These are phyloP conservation scores for Myxozyma udenii DNA, from an alignment of 805 yeast species.

Conservation along the genomic window DNA sequence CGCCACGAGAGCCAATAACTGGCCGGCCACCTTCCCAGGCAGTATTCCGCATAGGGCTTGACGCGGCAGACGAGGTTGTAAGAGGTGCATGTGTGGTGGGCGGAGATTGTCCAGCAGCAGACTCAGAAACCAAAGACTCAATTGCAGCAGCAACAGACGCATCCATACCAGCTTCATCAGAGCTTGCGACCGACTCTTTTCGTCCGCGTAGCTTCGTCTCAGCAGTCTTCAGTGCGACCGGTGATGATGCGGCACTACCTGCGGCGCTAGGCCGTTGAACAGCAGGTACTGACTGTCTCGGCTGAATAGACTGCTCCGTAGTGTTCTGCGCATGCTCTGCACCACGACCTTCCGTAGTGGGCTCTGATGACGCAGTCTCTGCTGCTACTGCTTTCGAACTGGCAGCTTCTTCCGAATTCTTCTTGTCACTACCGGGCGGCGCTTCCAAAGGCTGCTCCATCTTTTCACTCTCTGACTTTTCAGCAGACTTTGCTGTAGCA, in stretches of 20 bases:
- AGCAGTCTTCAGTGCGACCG: background rate
- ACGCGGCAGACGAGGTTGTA: slow-evolving; percentile 2
- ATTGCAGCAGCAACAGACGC: slow-evolving; percentile 28
- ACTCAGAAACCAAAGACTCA: slow-evolving; percentile 23
- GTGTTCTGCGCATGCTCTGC: background rate
- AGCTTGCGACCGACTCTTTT: slow-evolving; percentile 19
- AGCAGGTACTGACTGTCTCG: background rate
- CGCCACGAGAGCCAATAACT: background rate
- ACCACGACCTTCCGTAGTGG: background rate
- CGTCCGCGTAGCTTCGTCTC: slow-evolving; percentile 6
- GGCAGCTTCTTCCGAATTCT: background rate
- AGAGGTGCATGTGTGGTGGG: slow-evolving; percentile 16
- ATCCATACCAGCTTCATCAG: slow-evolving; percentile 20
- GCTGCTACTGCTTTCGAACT: background rate
- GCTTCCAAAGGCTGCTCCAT: too few species aligned
- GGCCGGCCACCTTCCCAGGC: slow-evolving; percentile 16
- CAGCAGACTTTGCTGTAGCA: background rate
- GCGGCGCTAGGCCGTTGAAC: background rate
- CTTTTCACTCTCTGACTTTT: background rate
- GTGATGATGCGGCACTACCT: background rate
- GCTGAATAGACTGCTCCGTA: background rate
- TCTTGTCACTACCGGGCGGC: background rate
- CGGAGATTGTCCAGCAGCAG: slow-evolving; percentile 23
- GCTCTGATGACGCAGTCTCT: background rate
- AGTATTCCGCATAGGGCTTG: background rate